Conservation (phyloP, 1,139 yeast species). For the Debaryomyces sp. region DNA sequence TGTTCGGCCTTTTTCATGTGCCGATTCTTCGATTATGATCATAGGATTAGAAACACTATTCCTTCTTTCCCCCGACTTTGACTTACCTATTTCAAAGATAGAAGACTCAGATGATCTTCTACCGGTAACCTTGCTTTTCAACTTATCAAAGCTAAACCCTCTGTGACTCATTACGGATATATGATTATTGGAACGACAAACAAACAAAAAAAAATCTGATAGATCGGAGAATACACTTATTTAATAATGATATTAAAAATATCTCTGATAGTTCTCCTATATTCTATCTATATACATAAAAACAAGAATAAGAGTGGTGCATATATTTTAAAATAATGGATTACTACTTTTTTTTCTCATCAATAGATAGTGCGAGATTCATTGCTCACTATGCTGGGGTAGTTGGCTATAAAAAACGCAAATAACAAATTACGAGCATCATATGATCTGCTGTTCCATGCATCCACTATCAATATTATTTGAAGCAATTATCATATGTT, state of each 20-base stretch:
- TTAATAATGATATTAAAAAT: not conserved
- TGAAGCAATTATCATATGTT: not conserved
- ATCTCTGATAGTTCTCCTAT: not conserved
- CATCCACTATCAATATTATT: not conserved
- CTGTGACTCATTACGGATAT: conserved; percentile 15
- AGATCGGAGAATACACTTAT: not conserved
- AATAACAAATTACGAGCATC: not conserved
- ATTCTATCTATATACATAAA: not conserved
- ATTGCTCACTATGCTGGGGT: conserved; percentile 1
- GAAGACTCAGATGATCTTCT: conserved; percentile 20
- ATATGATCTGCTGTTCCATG: not conserved
- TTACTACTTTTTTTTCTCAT: not conserved
- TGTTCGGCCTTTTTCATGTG: not conserved
- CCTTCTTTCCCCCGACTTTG: conserved; percentile 15
- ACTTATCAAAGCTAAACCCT: conserved; percentile 22
- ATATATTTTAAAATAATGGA: not conserved
- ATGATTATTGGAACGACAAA: not conserved
- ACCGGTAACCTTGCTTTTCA: conserved; percentile 21
- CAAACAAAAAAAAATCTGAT: not conserved
- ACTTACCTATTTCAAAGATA: conserved; percentile 15
- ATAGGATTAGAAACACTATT: conserved; percentile 24
- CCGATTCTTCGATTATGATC: conserved; percentile 22
- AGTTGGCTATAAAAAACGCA: not conserved
- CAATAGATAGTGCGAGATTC: not conserved
- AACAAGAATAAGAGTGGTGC: not conserved